Evolutionary conservation across 2,329 filamentous ascomycete genomes (phyloP), one percentile per base, ranked within the genome.

Genomic region (Phialophora tarda): DNA sequence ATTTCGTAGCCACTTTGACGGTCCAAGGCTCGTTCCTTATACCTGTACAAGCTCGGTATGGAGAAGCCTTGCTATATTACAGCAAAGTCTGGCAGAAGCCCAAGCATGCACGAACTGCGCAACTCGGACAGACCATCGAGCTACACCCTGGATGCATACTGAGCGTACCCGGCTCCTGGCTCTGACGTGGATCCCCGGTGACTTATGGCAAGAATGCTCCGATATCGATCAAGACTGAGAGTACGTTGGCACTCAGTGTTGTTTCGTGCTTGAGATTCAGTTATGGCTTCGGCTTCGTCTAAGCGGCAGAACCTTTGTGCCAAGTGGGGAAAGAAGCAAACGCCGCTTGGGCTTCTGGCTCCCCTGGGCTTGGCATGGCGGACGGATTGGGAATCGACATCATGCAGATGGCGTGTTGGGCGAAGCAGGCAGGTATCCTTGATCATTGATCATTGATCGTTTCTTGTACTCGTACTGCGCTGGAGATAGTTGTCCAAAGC

Each of bases 291-390:
- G 26, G 51, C 10, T 23, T 30, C 30, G 11, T 23, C 23, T 55
- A 28, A 12, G 10, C 30, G 26, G n/a, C 24, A 55, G 30, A 32
- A 28, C 30, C 11, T 34, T 23, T 26, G 7, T 55, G 53, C 53
- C 23, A 17, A 55, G 53, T 11, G 53, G 11, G 23, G 53, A 55
- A 55, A 48, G 10, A 55, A 28, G 24, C 53, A 26, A 55, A 11
- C 53, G 53, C 53, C 32, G 32, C 32, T 34, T 34, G 32, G 32
- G 11, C 2, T 34, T 11, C 32, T 11, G 4, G 32, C 10, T 2
- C 32, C 32, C 32, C 32, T 8, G 10, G 32, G 32, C 32, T 34
- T 34, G 32, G 32, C 32, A 11, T 21, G 38, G 38, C 17, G 3
- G 38, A 44, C 17, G 38, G 38, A 44, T 44, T 44, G 38, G 38